phyloP scores from a whole-genome alignment of 2,329 filamentous ascomycete genomes.

The Fusarium sp. region DNA sequence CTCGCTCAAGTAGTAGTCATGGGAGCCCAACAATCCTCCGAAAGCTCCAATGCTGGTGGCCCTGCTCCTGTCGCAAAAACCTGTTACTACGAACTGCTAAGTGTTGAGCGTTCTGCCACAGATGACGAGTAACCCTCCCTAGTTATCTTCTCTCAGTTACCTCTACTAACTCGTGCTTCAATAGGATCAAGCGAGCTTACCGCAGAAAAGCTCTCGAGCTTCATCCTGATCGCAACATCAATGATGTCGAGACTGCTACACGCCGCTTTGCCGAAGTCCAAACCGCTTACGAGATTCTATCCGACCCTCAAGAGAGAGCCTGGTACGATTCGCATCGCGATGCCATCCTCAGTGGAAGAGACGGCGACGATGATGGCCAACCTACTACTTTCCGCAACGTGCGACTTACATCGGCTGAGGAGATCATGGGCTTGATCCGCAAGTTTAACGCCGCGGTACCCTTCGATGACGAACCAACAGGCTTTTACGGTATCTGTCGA shows the following conservation, averaged over 20 bases:
- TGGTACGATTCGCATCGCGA: conserved; percentile 98
- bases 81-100: conserved; percentile 88
- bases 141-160: background rate
- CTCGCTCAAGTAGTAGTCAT: conserved; percentile 50
- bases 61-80: conserved; percentile 67
- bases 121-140: conserved; percentile 77
- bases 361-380: conserved; percentile 59
- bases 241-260: conserved; percentile 86
- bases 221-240: conserved; percentile 93
- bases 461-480: conserved; percentile 81
- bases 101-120: conserved; percentile 76
- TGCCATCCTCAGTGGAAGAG: conserved; percentile 79
- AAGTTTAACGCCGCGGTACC: conserved; percentile 83
- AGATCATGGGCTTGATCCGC: conserved; percentile 82
- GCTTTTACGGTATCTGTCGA: conserved; percentile 86
- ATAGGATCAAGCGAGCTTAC: conserved; percentile 92
- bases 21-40: conserved; percentile 69
- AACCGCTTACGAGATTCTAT: conserved; percentile 94
- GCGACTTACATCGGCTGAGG: conserved; percentile 81
- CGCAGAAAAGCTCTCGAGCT: conserved; percentile 90
- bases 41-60: conserved; percentile 52
- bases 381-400: conserved; percentile 75
- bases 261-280: conserved; percentile 91
- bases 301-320: conserved; percentile 92
- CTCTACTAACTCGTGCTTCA: background rate